phyloP scores from a whole-genome alignment of 1,139 yeast genomes.

The Hyphopichia khmerensis region DNA sequence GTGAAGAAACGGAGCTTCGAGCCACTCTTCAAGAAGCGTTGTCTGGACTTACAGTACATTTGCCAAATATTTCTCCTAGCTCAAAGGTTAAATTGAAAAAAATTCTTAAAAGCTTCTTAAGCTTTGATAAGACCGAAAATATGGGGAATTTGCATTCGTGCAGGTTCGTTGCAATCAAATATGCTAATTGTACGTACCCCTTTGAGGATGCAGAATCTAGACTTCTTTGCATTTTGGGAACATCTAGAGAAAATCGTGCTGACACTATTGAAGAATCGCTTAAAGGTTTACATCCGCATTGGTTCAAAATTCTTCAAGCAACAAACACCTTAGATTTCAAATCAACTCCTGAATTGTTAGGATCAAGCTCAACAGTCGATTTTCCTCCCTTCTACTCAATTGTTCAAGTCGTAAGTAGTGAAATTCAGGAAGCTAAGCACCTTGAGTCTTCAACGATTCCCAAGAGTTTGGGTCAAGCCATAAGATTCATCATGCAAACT shows the following conservation, averaged over 20 bases:
- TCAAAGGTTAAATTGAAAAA: slow-evolving; percentile 45
- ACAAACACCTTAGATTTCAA: slow-evolving; percentile 40
- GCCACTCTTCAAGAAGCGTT: slow-evolving; percentile 74
- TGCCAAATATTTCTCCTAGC: slow-evolving; percentile 37
- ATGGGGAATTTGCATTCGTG: slow-evolving; percentile 34
- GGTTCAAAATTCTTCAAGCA: slow-evolving; percentile 51
- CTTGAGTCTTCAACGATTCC: slow-evolving; percentile 22
- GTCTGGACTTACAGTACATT: slow-evolving; percentile 54
- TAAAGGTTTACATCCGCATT: slow-evolving; percentile 82
- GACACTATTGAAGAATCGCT: slow-evolving; percentile 79
- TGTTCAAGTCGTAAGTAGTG: slow-evolving; percentile 26
- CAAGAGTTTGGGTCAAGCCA: slow-evolving; percentile 36
- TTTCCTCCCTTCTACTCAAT: slow-evolving; percentile 46
- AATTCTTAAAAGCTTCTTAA: slow-evolving; percentile 41
- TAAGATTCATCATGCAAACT: slow-evolving; percentile 51
- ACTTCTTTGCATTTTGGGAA: slow-evolving; percentile 64
- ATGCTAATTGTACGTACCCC: slow-evolving; percentile 60
- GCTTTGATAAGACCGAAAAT: slow-evolving; percentile 15
- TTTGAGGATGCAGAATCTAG: slow-evolving; percentile 73
- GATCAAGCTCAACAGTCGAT: slow-evolving; percentile 27
- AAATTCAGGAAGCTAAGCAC: slow-evolving; percentile 18
- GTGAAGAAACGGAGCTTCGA: slow-evolving; percentile 62
- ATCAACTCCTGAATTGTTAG: slow-evolving; percentile 45
- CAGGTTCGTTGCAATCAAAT: slow-evolving; percentile 67
- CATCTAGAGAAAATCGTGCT: slow-evolving; percentile 55